These are phyloP conservation scores for Moniliella sp. DNA, from an alignment of 1,284 basidiomycete species.

Conservation along the genomic window DNA sequence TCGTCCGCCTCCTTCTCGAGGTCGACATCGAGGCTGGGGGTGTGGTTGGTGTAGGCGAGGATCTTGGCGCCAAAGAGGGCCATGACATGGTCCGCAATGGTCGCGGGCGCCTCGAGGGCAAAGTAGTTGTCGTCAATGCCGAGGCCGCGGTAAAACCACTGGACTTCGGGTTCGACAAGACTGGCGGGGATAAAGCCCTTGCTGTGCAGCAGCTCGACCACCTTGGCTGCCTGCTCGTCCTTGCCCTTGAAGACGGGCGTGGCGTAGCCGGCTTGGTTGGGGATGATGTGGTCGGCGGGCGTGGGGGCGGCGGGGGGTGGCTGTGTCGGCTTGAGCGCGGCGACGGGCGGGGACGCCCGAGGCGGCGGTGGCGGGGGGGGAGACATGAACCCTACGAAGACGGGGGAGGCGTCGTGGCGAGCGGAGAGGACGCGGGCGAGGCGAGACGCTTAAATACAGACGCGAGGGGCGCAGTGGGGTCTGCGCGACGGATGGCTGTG, in stretches of 20 bases:
- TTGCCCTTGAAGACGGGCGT: constrained; percentile 34
- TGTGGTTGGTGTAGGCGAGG: constrained; percentile 78
- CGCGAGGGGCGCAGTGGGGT: too few relatives aligned
- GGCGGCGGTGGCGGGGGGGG: neutral
- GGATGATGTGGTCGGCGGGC: constrained; percentile 1
- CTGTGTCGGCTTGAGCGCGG: neutral
- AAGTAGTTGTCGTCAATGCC: constrained; percentile 81
- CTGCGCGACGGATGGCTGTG: too few relatives aligned
- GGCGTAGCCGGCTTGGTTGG: constrained; percentile 23
- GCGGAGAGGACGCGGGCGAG: too few relatives aligned
- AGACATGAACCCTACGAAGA: too few relatives aligned
- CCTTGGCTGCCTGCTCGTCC: constrained; percentile 37
- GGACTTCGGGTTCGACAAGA: constrained; percentile 67
- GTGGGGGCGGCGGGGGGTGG: neutral
- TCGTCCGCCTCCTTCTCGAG: constrained; percentile 74
- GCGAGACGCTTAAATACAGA: too few relatives aligned
- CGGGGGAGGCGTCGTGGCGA: too few relatives aligned
- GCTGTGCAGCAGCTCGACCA: constrained; percentile 36
- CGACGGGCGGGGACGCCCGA: too few relatives aligned
- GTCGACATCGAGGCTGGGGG: constrained; percentile 65
- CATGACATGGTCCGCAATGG: constrained; percentile 31
- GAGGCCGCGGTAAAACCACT: constrained; percentile 63
- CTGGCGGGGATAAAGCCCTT: constrained; percentile 80
- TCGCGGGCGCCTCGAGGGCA: constrained; percentile 28
- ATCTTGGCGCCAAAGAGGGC: constrained; percentile 86